Percentiles rank a stretch among this genome's conserved stretches.
Evolutionary conservation across 2,329 filamentous ascomycete species (phyloP).

Genomic region (Pestalotiopsis sp.): DNA sequence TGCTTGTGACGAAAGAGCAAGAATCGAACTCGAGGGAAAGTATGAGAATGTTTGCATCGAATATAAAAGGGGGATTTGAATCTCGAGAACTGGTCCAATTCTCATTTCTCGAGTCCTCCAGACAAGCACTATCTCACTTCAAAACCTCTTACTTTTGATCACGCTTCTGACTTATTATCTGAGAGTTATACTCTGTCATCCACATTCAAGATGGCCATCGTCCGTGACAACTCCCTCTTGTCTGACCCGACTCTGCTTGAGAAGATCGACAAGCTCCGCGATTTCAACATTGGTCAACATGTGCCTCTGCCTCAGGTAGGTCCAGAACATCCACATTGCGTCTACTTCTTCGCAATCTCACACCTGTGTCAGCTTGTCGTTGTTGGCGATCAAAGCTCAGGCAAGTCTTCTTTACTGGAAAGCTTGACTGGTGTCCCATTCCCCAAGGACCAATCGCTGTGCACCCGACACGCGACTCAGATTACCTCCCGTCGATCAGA

Average conservation of each 20-base stretch:
- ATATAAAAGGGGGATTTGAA: too few species aligned
- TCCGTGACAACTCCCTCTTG: neutral
- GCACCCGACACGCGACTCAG: slow-evolving; percentile 31
- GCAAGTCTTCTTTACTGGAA: slow-evolving; percentile 75
- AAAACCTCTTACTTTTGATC: neutral
- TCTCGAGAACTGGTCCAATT: too few species aligned
- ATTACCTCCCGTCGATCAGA: slow-evolving; percentile 18
- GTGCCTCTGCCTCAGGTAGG: slow-evolving; percentile 26
- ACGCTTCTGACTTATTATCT: too few species aligned
- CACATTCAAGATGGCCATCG: neutral
- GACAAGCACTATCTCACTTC: too few species aligned
- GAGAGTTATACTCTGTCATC: neutral
- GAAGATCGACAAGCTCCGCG: slow-evolving; percentile 30
- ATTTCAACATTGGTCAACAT: slow-evolving; percentile 25
- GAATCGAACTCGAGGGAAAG: too few species aligned
- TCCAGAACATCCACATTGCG: neutral
- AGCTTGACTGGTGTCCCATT: slow-evolving; percentile 40
- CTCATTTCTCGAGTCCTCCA: too few species aligned
- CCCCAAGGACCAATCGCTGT: slow-evolving; percentile 21
- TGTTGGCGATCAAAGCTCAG: slow-evolving; percentile 74
- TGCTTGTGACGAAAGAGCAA: too few species aligned
- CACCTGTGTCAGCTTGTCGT: slow-evolving; percentile 60
- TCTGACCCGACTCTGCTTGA: slow-evolving; percentile 3
- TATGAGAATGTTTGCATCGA: too few species aligned
- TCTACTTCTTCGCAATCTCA: neutral